phyloP scores from a whole-genome alignment of 148 eudicot genomes.

The Amaranthus palmeri region DNA sequence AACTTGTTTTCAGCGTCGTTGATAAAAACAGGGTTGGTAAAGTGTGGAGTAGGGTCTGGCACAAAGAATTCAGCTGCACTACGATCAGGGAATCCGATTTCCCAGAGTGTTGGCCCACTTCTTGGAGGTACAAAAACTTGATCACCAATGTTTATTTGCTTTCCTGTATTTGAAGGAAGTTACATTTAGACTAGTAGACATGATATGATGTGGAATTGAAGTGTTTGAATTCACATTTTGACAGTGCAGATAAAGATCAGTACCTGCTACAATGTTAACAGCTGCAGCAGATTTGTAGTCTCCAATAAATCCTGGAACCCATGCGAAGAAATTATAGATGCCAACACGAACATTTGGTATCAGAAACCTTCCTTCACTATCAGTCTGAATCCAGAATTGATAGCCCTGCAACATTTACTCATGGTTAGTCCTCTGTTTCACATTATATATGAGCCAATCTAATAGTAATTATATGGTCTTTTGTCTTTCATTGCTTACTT shows the following conservation, averaged over 20 bases:
- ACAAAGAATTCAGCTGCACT: constrained; percentile 66
- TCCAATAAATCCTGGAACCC: constrained; percentile 54
- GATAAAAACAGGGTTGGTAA: constrained; percentile 40
- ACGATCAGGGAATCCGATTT: constrained; percentile 75
- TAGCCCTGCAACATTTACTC: constrained; percentile 52
- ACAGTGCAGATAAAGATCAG: background rate
- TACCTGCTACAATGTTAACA: constrained; percentile 44
- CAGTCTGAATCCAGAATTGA: constrained; percentile 61
- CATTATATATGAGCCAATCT: background rate
- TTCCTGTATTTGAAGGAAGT: constrained; percentile 24
- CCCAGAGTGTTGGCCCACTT: constrained; percentile 75
- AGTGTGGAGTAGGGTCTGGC: constrained; percentile 56
- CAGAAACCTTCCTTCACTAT: constrained; percentile 33
- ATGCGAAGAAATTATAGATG: constrained; percentile 44
- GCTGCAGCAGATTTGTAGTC: constrained; percentile 35
- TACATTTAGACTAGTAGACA: background rate
- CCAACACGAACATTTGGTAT: constrained; percentile 39
- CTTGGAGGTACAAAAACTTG: constrained; percentile 57
- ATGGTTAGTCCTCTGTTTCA: background rate
- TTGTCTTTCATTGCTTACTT: constrained; percentile 37
- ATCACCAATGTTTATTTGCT: constrained; percentile 29
- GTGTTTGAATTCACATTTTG: background rate
- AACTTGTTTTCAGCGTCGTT: constrained; percentile 35
- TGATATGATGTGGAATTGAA: background rate
- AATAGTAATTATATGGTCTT: background rate